A percentile compares a stretch with the other conserved stretches of the same genome.
phyloP scores from a whole-genome alignment of 1,284 basidiomycete genomes.

The Bjerkandera adusta region DNA sequence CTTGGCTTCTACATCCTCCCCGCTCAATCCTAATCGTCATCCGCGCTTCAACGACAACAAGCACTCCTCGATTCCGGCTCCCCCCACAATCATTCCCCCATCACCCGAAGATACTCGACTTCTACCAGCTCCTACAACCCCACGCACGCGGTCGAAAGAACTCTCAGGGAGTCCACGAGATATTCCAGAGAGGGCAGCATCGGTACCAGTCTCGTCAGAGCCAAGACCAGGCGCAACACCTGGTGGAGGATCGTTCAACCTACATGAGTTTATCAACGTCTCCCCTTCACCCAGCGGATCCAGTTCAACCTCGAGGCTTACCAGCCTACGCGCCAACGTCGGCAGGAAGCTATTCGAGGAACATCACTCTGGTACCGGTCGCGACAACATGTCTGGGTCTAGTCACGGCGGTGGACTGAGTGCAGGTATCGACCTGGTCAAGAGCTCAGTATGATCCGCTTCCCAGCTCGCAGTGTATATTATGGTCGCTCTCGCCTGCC shows the following conservation, averaged over 20 bases:
- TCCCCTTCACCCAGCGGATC: slow-evolving; percentile 57
- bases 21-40: slow-evolving; percentile 10
- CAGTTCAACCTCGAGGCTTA: slow-evolving; percentile 34
- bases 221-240: slow-evolving; percentile 2
- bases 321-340: slow-evolving; percentile 55
- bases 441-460: slow-evolving; percentile 28
- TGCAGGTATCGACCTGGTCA: slow-evolving; percentile 48
- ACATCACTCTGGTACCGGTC: slow-evolving; percentile 40
- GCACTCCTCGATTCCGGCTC: neutral
- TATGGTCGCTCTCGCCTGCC: neutral
- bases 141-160: slow-evolving; percentile 17
- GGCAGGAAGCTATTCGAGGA: slow-evolving; percentile 72
- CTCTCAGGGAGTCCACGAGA: slow-evolving; percentile 12
- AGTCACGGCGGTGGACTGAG: slow-evolving; percentile 30
- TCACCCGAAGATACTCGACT: slow-evolving; percentile 32
- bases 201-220: slow-evolving; percentile 8
- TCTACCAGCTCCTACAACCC: slow-evolving; percentile 31
- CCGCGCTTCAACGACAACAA: neutral
- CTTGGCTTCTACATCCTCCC: slow-evolving; percentile 12
- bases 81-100: slow-evolving; percentile 34
- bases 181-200: slow-evolving; percentile 10
- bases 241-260: slow-evolving; percentile 48
- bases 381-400: slow-evolving; percentile 8
- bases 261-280: slow-evolving; percentile 71
- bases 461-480: neutral